Base-by-base conservation (phyloP, 768 basidiomycete genomes). In the Hypsizygus marmoreus region DNA sequence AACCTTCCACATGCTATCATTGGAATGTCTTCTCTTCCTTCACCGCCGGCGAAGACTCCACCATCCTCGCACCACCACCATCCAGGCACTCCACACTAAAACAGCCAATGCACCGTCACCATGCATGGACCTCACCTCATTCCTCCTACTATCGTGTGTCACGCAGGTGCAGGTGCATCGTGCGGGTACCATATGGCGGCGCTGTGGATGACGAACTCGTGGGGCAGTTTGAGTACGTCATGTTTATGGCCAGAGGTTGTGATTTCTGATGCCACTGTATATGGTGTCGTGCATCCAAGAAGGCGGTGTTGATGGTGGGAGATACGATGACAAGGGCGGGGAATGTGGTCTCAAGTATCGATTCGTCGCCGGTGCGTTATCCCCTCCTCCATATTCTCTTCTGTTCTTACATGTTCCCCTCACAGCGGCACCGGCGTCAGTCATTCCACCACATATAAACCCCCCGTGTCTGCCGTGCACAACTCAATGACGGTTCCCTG, bases 81-180 rank as follows among this genome's bases (percentile, higher is more conserved):
- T 30, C 13, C 43, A 25, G 16, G 40, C 19, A 8, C 23, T 34
- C 6, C 30, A 17, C 41, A 28, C 4, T n/a, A 17, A 25, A 17
- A 4, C 26, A 30, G 26, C 71, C 74, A 1, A 40, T 72, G 12
- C 75, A 75, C 44, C 66, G 25, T 61, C 69, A 5, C 70, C 72
- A 1, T 55, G 64, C 4, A 62, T 78, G 23, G 71, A 76, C 45
- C 62, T 77, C n/a, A 71, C 72, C 46, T 75, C 75, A 2, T 74
- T 77, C 40, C 60, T 72, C 1, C 75, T 74, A 8, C 54, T 77
- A 2, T 73, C 72, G 2, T 74, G 72, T 45, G 55, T 70, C 11
- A 78, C 76, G 1, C 63, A 63, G n/a, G 60, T n/a, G n/a, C n/a
- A n/a, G n/a, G n/a, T 78, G 3, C 55, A 59, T 29, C 56, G 69